phyloP scores from a whole-genome alignment of 768 basidiomycete genomes.

The Tremella mesenterica region DNA sequence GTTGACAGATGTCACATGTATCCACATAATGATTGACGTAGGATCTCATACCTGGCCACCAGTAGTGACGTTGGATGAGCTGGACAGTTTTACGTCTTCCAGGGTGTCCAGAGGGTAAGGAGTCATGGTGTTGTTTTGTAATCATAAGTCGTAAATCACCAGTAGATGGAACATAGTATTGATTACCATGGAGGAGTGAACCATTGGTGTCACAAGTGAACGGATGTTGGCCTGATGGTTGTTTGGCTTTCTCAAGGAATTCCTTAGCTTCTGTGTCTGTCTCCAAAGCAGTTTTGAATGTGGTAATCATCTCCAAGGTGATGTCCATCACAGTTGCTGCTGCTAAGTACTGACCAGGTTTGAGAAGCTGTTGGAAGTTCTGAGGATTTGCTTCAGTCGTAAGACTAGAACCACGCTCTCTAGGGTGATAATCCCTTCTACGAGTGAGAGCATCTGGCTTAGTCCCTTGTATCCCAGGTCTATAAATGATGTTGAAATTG shows the following conservation, averaged over 20 bases:
- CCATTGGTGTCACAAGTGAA: neutral
- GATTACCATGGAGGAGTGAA: neutral
- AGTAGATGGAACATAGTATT: neutral
- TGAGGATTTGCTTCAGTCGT: neutral
- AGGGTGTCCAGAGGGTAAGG: constrained; percentile 45
- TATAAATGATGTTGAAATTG: constrained; percentile 14
- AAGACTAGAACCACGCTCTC: neutral
- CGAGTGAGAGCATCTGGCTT: constrained; percentile 16
- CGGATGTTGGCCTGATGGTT: neutral
- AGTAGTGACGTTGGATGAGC: constrained; percentile 45
- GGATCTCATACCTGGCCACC: constrained; percentile 28
- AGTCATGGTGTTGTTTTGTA: neutral
- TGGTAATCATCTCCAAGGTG: neutral
- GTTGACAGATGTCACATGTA: constrained; percentile 36
- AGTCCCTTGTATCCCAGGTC: constrained; percentile 7
- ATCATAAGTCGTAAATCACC: neutral
- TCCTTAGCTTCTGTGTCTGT: neutral
- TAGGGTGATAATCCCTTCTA: constrained; percentile 4
- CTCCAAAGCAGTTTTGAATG: neutral
- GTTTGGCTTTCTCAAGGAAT: neutral
- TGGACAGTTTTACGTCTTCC: constrained; percentile 45
- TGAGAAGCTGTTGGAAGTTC: neutral
- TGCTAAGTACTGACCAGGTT: neutral
- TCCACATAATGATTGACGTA: constrained; percentile 41
- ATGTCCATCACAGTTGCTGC: neutral